These are phyloP conservation scores for Penicillium digitatum DNA, from an alignment of 2,329 filamentous ascomycete species.

Conservation along the genomic window DNA sequence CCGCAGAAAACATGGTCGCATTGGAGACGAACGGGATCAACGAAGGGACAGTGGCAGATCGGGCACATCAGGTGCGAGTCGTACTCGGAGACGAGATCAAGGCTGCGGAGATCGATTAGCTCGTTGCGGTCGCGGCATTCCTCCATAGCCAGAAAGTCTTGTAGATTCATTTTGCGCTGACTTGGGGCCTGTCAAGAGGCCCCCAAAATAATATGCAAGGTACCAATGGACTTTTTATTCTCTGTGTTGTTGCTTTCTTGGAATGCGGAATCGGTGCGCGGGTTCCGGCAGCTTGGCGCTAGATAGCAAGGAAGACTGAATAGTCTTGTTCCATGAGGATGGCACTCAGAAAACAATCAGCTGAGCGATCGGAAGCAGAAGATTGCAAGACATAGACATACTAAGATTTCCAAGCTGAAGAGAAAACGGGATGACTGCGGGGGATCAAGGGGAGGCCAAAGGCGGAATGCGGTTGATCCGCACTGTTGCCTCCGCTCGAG, in stretches of 20 bases:
- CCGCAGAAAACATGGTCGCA: constrained; percentile 64
- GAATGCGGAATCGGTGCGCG: constrained; percentile 13
- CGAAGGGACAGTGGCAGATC: constrained; percentile 61
- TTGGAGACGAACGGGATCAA: constrained; percentile 54
- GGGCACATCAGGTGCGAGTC: constrained; percentile 61
- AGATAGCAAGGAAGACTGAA: constrained; percentile 20
- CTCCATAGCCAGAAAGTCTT: constrained; percentile 33
- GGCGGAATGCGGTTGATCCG: constrained; percentile 24
- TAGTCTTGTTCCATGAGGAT: constrained; percentile 21
- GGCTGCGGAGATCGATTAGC: constrained; percentile 52
- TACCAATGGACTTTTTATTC: not conserved
- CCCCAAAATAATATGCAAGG: not conserved
- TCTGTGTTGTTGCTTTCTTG: not conserved
- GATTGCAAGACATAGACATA: not conserved
- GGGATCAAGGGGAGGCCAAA: constrained; percentile 14
- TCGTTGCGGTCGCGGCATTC: constrained; percentile 27
- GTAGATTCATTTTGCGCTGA: constrained; percentile 28
- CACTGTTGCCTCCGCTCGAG: constrained; percentile 15
- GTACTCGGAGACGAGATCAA: constrained; percentile 56
- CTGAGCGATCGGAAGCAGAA: constrained; percentile 1
- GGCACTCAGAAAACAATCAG: constrained; percentile 11
- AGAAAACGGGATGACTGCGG: constrained; percentile 15
- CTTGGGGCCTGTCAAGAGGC: not conserved
- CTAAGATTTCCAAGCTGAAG: constrained; percentile 2
- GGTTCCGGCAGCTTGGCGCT: constrained; percentile 13